Conservation (phyloP, 257 asterid species). For the Haberlea rhodopensis region DNA sequence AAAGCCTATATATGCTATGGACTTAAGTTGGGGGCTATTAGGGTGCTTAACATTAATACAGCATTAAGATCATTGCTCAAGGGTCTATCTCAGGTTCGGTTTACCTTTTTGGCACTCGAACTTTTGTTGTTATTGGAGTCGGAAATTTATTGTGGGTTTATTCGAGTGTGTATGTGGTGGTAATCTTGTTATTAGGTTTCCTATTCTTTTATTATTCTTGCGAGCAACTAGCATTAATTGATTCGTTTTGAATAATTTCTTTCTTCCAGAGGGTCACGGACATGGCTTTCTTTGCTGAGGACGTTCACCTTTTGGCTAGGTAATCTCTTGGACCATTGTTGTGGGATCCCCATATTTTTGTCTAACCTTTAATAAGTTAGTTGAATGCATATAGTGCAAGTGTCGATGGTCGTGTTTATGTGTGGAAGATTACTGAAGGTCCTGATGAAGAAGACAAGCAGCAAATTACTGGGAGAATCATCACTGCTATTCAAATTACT, state of each 20-base stretch:
- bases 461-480: slow-evolving; percentile 74
- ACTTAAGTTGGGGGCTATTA: slow-evolving; percentile 76
- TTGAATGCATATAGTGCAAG: slow-evolving; percentile 68
- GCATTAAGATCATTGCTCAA: slow-evolving; percentile 93
- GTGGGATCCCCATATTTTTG: slow-evolving; percentile 9
- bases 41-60: slow-evolving; percentile 89
- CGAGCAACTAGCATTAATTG: slow-evolving; percentile 22
- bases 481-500: slow-evolving; percentile 71
- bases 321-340: slow-evolving; percentile 30
- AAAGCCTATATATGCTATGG: slow-evolving; percentile 94
- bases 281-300: slow-evolving; percentile 99
- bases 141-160: neutral
- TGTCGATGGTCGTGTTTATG: slow-evolving; percentile 86
- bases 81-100: slow-evolving; percentile 82
- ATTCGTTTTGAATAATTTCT: slow-evolving; percentile 6
- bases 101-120: neutral
- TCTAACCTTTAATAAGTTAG: slow-evolving; percentile 24
- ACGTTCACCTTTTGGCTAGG: slow-evolving; percentile 98
- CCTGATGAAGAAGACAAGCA: slow-evolving; percentile 94
- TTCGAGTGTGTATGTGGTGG: neutral
- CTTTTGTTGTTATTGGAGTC: neutral
- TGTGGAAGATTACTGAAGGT: slow-evolving; percentile 94
- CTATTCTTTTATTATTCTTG: neutral
- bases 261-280: slow-evolving; percentile 95
- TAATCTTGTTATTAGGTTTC: neutral